phyloP scores from a whole-genome alignment of 768 basidiomycete species.

The Cystofilobasidium macerans region DNA sequence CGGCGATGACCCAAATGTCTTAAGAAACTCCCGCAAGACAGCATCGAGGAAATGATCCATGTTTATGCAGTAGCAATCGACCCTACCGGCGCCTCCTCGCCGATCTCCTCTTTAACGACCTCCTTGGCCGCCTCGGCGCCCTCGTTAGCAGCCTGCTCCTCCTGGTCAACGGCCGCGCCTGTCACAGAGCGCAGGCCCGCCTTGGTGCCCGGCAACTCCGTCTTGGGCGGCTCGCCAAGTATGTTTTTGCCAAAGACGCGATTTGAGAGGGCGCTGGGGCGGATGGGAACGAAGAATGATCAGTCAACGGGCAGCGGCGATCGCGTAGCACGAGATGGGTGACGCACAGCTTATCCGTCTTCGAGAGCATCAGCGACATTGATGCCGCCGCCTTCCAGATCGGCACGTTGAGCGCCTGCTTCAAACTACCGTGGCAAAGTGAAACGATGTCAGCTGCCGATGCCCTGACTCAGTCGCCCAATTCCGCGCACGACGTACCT shows the following conservation, averaged over 20 bases:
- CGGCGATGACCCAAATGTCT: too few relatives aligned
- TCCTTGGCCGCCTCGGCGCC: conserved; percentile 26
- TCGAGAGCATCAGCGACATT: conserved; percentile 85
- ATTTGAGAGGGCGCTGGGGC: conserved; percentile 64
- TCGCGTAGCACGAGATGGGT: background rate
- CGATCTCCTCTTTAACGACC: conserved; percentile 10
- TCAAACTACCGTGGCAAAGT: conserved; percentile 43
- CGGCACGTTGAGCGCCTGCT: conserved; percentile 77
- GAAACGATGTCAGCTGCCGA: background rate
- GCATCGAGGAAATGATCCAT: too few relatives aligned
- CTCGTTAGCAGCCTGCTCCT: conserved; percentile 13
- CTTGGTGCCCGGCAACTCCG: background rate
- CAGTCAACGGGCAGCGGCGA: conserved; percentile 1
- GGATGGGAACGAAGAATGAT: background rate
- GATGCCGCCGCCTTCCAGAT: conserved; percentile 90
- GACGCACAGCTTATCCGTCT: conserved; percentile 80
- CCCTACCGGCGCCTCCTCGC: too few relatives aligned
- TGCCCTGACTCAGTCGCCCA: background rate
- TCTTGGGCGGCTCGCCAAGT: conserved; percentile 39
- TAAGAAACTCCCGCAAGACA: too few relatives aligned
- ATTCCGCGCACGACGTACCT: conserved; percentile 42
- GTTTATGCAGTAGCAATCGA: too few relatives aligned
- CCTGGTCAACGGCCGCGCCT: conserved; percentile 20
- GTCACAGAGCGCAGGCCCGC: conserved; percentile 13
- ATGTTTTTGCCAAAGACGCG: conserved; percentile 75